Base-by-base conservation (phyloP, 2,329 filamentous ascomycete species). In the Botrytis galanthina region DNA sequence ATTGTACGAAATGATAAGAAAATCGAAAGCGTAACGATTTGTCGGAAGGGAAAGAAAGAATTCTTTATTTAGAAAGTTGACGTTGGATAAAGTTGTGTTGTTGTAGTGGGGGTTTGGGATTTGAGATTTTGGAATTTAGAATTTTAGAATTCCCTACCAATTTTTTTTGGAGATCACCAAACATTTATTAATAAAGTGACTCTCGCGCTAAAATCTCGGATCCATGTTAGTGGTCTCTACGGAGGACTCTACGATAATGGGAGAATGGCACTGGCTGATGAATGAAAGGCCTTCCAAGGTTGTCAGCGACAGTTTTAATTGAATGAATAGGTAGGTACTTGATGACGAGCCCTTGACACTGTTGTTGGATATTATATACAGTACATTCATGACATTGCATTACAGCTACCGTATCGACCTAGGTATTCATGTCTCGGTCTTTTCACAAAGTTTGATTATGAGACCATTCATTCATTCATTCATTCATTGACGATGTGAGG, bases 61-160 rank as follows among this genome's bases (percentile, higher is more conserved):
- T 62, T 44, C 51, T 69, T 70, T 70, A 46, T 70, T 61, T 37
- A 22, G 32, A 46, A 44, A 61, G 51, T 46, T 39, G 39, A 61
- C 60, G 68, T 18, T 46, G n/a, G 29, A 60, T 44, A 39, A 62
- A 60, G 68, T 68, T 51, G 66, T 57, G 51, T 61, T 44, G 66
- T 57, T 22, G 68, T 70, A 39, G 68, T 57, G 35, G 51, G 66
- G 48, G 42, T 26, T 66, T 48, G 22, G 22, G 42, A 32, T 66
- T 59, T 44, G 39, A 22, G 46, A 48, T 8, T 48, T 48, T 48
- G 6, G 22, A 51, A n/a, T 51, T 70, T 54, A 29, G 51, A 57
- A 29, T 57, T 57, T 57, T 57, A 42, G 26, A 44, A 44, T 29
- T 46, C 32, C 42, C 46, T 67, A 16, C 26, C 10, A 54, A 54